Evolutionary conservation across 257 asterid genomes (phyloP).

Genomic region (Primulina eburnea): DNA sequence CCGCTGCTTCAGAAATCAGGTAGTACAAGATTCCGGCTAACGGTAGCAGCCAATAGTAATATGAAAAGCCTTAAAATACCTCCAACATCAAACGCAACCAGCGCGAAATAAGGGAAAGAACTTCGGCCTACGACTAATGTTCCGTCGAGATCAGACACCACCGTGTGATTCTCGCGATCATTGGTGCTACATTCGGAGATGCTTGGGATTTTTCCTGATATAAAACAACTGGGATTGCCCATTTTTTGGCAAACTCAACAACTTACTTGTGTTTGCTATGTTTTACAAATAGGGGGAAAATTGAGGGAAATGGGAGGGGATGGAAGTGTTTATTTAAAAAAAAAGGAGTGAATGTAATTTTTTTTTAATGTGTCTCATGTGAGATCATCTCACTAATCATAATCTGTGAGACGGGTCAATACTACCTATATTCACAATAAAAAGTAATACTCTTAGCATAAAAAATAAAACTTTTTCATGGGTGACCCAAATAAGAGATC

Average conservation of each 20-base stretch:
- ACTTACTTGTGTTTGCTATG: too few relatives aligned
- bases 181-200: slow-evolving; percentile 18
- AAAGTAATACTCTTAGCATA: too few relatives aligned
- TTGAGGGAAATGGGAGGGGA: too few relatives aligned
- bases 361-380: too few relatives aligned
- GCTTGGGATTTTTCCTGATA: slow-evolving; percentile 8
- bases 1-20: slow-evolving; percentile 26
- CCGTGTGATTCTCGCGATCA: slow-evolving; percentile 10
- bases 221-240: neutral
- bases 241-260: neutral
- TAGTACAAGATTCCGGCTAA: slow-evolving; percentile 18
- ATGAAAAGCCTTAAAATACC: slow-evolving; percentile 28
- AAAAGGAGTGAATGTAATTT: too few relatives aligned
- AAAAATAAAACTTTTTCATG: too few relatives aligned
- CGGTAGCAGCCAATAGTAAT: slow-evolving; percentile 24
- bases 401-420: too few relatives aligned
- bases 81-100: slow-evolving; percentile 29
- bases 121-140: slow-evolving; percentile 4
- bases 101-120: slow-evolving; percentile 31
- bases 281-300: too few relatives aligned
- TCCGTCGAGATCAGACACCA: slow-evolving; percentile 30
- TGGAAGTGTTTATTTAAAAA: too few relatives aligned
- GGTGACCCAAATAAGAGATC: too few relatives aligned
- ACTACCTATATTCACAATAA: too few relatives aligned
- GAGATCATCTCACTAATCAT: too few relatives aligned